Percentiles rank a stretch among this genome's conserved stretches.
These are phyloP conservation scores for Nannizziopsis arthrosporioides DNA, from an alignment of 2,329 filamentous ascomycete species.

Conservation along the genomic window DNA sequence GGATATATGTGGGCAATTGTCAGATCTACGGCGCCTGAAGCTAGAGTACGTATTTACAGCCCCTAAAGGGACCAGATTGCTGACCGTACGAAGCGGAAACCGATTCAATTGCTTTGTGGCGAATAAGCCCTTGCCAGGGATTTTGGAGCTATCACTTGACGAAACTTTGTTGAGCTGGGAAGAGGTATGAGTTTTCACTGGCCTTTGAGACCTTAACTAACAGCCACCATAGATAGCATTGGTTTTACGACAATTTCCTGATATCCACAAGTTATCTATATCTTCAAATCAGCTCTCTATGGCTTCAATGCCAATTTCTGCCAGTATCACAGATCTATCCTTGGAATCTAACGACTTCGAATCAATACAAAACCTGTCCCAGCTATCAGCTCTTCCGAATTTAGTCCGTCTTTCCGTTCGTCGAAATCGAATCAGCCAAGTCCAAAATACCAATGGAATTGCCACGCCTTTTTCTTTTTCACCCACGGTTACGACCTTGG, in stretches of 20 bases:
- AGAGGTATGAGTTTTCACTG: slow-evolving; percentile 37
- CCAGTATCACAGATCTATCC: slow-evolving; percentile 34
- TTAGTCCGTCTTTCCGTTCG: slow-evolving; percentile 52
- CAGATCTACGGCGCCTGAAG: slow-evolving; percentile 53
- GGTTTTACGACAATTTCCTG: slow-evolving; percentile 26
- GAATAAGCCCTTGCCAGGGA: slow-evolving; percentile 36
- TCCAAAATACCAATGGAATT: slow-evolving; percentile 20
- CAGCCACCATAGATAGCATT: slow-evolving; percentile 24
- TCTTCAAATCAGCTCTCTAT: slow-evolving; percentile 29
- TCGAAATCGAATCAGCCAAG: slow-evolving; percentile 54
- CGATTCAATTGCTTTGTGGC: slow-evolving; percentile 41
- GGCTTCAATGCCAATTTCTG: slow-evolving; percentile 22
- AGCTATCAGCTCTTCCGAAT: slow-evolving; percentile 43
- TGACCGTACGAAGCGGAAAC: slow-evolving; percentile 51
- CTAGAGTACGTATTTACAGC: slow-evolving; percentile 50
- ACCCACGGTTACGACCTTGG: slow-evolving; percentile 49
- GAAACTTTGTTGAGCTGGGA: slow-evolving; percentile 57
- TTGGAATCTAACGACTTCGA: slow-evolving; percentile 39
- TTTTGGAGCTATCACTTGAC: slow-evolving; percentile 54
- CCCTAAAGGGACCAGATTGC: background rate
- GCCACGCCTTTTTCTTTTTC: slow-evolving; percentile 41
- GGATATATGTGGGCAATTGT: slow-evolving; percentile 58
- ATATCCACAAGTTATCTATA: slow-evolving; percentile 24
- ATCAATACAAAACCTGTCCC: slow-evolving; percentile 30
- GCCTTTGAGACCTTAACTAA: background rate